These are phyloP conservation scores for Ascosphaera acerosa DNA, from an alignment of 2,329 filamentous ascomycete genomes.

Conservation along the genomic window DNA sequence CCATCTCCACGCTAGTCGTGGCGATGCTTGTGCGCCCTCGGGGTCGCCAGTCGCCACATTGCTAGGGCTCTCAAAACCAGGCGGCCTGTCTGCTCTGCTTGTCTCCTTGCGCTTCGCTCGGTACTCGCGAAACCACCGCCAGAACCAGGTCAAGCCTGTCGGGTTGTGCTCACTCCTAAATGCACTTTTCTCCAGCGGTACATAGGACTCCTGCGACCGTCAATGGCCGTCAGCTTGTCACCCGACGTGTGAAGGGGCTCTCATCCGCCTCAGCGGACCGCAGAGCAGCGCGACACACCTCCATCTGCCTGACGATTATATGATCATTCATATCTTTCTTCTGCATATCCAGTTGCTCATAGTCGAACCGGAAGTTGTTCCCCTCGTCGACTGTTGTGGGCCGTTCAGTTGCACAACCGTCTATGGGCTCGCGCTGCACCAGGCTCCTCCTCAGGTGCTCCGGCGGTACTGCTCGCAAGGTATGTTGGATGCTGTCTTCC, in stretches of 20 bases:
- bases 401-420: conserved; percentile 55
- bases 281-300: conserved; percentile 30
- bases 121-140: background rate
- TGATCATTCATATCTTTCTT: background rate
- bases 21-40: conserved; percentile 59
- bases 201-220: background rate
- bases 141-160: background rate
- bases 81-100: too few species aligned
- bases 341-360: conserved; percentile 38
- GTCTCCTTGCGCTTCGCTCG: background rate
- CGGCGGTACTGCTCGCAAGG: conserved; percentile 52
- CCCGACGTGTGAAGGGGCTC: too few species aligned
- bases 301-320: conserved; percentile 26
- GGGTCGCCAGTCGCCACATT: conserved; percentile 31
- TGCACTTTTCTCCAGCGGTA: background rate
- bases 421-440: conserved; percentile 46
- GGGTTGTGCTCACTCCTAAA: background rate
- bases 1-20: too few species aligned
- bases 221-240: too few species aligned
- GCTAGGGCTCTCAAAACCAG: too few species aligned
- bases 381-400: conserved; percentile 41
- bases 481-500: conserved; percentile 43
- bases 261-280: conserved; percentile 93
- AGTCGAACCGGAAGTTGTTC: conserved; percentile 47
- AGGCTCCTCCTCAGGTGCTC: conserved; percentile 57